Evolutionary conservation across 1,284 basidiomycete species (phyloP).

Genomic region (Rhodotorula glutinis): DNA sequence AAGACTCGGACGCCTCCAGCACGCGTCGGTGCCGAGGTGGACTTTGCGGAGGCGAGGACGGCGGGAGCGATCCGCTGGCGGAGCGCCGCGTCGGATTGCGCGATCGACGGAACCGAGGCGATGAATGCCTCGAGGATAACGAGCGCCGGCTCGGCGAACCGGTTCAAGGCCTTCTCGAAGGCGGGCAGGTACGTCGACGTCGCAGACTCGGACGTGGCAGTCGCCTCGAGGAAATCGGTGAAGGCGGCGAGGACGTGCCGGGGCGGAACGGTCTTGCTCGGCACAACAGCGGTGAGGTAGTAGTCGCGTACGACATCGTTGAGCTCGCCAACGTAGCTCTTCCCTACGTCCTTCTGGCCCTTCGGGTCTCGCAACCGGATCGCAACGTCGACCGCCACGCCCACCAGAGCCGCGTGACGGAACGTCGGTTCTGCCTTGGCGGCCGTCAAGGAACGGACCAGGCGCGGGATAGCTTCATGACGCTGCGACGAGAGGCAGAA

Average conservation of each 20-base stretch:
- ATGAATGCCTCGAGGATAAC: constrained; percentile 54
- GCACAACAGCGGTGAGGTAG: constrained; percentile 39
- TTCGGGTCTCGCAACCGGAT: constrained; percentile 42
- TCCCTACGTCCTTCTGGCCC: constrained; percentile 33
- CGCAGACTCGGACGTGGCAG: constrained; percentile 58
- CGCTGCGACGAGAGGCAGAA: background rate
- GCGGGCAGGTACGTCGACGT: constrained; percentile 57
- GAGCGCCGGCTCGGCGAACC: constrained; percentile 61
- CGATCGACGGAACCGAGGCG: constrained; percentile 53
- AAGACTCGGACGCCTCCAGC: constrained; percentile 62
- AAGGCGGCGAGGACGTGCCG: constrained; percentile 39
- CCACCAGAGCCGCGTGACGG: constrained; percentile 40
- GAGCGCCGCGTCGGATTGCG: constrained; percentile 59
- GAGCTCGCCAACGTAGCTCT: constrained; percentile 27
- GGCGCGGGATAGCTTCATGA: constrained; percentile 13
- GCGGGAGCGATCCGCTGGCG: constrained; percentile 61
- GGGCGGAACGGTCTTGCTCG: constrained; percentile 39
- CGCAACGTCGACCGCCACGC: constrained; percentile 43
- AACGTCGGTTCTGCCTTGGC: constrained; percentile 32
- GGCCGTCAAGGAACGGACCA: constrained; percentile 23
- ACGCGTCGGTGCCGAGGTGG: constrained; percentile 66
- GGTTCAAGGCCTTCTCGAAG: constrained; percentile 64
- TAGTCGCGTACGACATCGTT: constrained; percentile 28
- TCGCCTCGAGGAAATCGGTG: constrained; percentile 59
- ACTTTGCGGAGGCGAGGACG: constrained; percentile 70